Conservation (phyloP, 129 eudicot genomes). For the Tanacetum coccineum region DNA sequence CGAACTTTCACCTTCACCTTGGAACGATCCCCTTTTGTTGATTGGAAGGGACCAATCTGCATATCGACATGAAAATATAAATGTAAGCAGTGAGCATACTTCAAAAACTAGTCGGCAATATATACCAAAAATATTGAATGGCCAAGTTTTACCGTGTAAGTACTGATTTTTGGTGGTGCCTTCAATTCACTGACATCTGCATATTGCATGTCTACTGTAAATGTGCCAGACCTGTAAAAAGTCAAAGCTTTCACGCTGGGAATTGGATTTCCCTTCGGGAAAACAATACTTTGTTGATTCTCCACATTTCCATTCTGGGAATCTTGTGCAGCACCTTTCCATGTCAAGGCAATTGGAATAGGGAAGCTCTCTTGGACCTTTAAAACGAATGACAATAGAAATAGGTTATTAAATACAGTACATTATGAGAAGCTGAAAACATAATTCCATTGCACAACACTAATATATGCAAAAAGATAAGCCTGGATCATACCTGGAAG, state of each 20-base stretch:
- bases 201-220: constrained; percentile 73
- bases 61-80: background rate
- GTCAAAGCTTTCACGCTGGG: constrained; percentile 87
- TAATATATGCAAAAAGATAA: background rate
- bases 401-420: background rate
- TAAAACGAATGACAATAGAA: constrained; percentile 14
- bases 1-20: constrained; percentile 79
- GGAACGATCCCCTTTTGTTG: constrained; percentile 70
- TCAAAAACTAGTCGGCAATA: background rate
- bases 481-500: constrained; percentile 46
- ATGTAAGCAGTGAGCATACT: background rate
- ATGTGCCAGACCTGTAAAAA: constrained; percentile 67
- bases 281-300: constrained; percentile 61
- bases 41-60: constrained; percentile 92
- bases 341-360: constrained; percentile 66
- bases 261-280: constrained; percentile 75
- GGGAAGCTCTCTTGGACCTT: constrained; percentile 94
- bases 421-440: background rate
- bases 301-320: constrained; percentile 51
- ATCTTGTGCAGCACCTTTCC: constrained; percentile 69
- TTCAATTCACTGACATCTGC: constrained; percentile 77
- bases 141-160: constrained; percentile 60
- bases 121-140: background rate
- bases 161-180: constrained; percentile 80
- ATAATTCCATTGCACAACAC: background rate